Evolutionary conservation across 2,329 filamentous ascomycete genomes (phyloP).

Genomic region (Diplodia scrobiculata): DNA sequence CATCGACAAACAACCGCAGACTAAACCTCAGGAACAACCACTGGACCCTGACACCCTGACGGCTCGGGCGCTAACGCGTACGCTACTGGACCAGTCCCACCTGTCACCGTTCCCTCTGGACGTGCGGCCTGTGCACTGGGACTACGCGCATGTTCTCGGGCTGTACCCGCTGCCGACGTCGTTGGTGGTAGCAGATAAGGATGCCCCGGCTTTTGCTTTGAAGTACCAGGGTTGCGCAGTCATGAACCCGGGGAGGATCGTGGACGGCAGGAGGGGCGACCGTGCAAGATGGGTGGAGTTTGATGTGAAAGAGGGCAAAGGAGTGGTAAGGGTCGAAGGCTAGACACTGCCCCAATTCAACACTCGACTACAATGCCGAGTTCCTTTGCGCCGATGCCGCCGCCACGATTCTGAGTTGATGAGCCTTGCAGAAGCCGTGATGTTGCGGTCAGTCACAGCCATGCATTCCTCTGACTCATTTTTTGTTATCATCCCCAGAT

Average conservation of each 20-base stretch:
- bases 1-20: constrained; percentile 31
- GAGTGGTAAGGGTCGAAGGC: constrained; percentile 36
- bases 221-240: constrained; percentile 96
- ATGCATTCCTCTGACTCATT: constrained; percentile 6
- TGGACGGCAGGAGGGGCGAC: constrained; percentile 61
- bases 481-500: neutral
- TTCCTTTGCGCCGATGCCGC: neutral
- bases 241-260: constrained; percentile 82
- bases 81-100: constrained; percentile 85
- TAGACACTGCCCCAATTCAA: neutral
- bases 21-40: constrained; percentile 32
- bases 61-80: constrained; percentile 82
- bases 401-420: neutral
- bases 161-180: constrained; percentile 87
- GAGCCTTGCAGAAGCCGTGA: neutral
- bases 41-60: constrained; percentile 47
- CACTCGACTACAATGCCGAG: too few species aligned
- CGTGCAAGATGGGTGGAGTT: constrained; percentile 84
- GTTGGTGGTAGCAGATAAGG: constrained; percentile 78
- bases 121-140: constrained; percentile 84
- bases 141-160: constrained; percentile 73
- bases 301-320: constrained; percentile 46
- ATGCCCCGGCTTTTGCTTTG: constrained; percentile 78
- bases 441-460: neutral
- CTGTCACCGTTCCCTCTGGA: constrained; percentile 83